phyloP scores from a whole-genome alignment of 2,329 filamentous ascomycete species.

The Colletotrichum cuscutae region DNA sequence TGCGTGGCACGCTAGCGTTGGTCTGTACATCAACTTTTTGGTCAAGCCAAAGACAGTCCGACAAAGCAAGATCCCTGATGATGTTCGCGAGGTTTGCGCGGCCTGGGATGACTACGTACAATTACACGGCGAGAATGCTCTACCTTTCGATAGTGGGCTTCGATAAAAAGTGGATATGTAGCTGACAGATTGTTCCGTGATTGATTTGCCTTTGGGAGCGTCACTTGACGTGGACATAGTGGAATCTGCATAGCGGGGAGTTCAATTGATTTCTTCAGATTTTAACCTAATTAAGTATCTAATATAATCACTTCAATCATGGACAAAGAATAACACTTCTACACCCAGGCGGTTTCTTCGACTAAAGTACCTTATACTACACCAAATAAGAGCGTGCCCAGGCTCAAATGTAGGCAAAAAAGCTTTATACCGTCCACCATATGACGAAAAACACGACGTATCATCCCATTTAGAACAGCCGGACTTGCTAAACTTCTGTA shows the following conservation, averaged over 20 bases:
- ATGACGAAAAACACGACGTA: background rate
- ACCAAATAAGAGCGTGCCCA: background rate
- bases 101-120: slow-evolving; percentile 16
- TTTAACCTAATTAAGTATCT: background rate
- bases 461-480: background rate
- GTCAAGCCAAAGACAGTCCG: slow-evolving; percentile 13
- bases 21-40: slow-evolving; percentile 25
- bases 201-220: too few relatives aligned
- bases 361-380: background rate
- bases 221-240: background rate
- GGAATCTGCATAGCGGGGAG: background rate
- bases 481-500: background rate
- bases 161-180: background rate
- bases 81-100: slow-evolving; percentile 12
- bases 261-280: background rate
- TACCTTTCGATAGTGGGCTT: slow-evolving; percentile 29
- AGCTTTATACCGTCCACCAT: background rate
- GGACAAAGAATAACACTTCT: too few relatives aligned
- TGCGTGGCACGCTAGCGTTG: slow-evolving; percentile 55
- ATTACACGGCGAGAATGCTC: slow-evolving; percentile 3
- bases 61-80: background rate
- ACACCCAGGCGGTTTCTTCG: background rate
- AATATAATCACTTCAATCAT: too few relatives aligned
- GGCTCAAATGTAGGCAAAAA: background rate
- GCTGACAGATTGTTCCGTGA: background rate